A percentile compares a stretch with the other conserved stretches of the same genome.
Conservation (phyloP, 306 rosid genomes). For the Quercus rubra region DNA sequence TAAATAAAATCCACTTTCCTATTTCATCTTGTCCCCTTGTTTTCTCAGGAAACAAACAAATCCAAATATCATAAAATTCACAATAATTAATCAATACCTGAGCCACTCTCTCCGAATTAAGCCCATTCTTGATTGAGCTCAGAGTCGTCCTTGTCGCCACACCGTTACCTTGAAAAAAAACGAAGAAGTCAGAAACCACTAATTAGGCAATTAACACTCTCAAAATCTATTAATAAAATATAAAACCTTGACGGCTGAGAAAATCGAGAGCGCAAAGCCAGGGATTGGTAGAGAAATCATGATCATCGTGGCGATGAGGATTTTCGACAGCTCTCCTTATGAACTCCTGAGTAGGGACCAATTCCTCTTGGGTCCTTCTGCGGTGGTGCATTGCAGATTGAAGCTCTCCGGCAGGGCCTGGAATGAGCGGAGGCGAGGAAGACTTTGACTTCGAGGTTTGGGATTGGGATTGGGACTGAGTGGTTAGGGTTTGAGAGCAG, state of each 20-base stretch:
- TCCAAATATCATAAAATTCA: not conserved
- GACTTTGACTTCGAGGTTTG: not conserved
- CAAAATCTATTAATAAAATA: not conserved
- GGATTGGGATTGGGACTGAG: not conserved
- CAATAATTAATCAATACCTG: conserved; percentile 24
- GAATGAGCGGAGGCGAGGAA: conserved; percentile 36
- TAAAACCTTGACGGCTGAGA: conserved; percentile 30
- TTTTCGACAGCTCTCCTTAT: conserved; percentile 44
- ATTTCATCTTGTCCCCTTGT: not conserved
- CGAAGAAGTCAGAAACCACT: not conserved
- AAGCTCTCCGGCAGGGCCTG: conserved; percentile 79
- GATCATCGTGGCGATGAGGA: conserved; percentile 31
- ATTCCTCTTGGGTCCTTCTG: conserved; percentile 11
- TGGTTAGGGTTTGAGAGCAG: too few species aligned
- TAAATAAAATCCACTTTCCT: not conserved
- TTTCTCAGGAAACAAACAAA: conserved; percentile 9
- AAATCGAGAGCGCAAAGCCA: conserved; percentile 63
- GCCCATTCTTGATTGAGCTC: conserved; percentile 48
- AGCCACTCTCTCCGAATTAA: conserved; percentile 24
- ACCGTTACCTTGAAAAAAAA: conserved; percentile 17
- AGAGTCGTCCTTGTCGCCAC: conserved; percentile 29
- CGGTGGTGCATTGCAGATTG: conserved; percentile 70
- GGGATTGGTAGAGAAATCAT: conserved; percentile 38
- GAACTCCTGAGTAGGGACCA: conserved; percentile 70
- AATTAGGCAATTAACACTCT: not conserved